Base-by-base conservation (phyloP, 768 basidiomycete genomes). In the Tulasnella calospora region DNA sequence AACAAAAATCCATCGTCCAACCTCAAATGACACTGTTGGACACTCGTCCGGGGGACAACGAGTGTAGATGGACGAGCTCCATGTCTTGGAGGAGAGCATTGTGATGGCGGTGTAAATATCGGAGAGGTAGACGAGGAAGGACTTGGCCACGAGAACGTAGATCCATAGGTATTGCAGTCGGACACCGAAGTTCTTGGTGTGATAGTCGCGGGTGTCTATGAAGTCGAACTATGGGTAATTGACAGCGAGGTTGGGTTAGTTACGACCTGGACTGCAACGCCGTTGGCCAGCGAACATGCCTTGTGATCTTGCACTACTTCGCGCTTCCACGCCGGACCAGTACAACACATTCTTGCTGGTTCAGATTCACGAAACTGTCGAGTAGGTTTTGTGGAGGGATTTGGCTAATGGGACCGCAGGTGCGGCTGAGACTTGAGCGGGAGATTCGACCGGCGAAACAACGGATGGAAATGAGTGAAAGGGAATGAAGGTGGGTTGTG, bases 221-320 rank as follows among this genome's bases (percentile, higher is more conserved):
- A 98, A 98, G 88, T 99, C 97, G 82, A 98, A 99, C 98, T 99
- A 80, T 27, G 44, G 21, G n/a, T 70, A 67, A 19, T 36, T 13
- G 67, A 30, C 44, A 33, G 73, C 44, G 71, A 27, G 8, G 38
- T 71, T 19, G n/a, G 44, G 27, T n/a, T 30, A 30, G 55, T 57
- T 57, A 9, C 55, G 46, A n/a, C 30, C 70, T 35, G 47, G 67
- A 47, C 13, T 61, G 13, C 19, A 51, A 3, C 47, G 41, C n/a
- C 46, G 61, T 27, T 74, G 23, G 55, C 67, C 40, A 75, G 67
- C 61, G 17, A 77, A 80, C 87, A 77, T 80, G 95, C 97, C 89
- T 99, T 99, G 86, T 99, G 98, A 86, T 98, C 98, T 76, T 94
- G 94, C 69, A 98, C 96, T 82, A 93, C 89, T 88, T 98, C 98